Evolutionary conservation across 176 grass and related monocot species (phyloP).

Genomic region (Areca catechu): DNA sequence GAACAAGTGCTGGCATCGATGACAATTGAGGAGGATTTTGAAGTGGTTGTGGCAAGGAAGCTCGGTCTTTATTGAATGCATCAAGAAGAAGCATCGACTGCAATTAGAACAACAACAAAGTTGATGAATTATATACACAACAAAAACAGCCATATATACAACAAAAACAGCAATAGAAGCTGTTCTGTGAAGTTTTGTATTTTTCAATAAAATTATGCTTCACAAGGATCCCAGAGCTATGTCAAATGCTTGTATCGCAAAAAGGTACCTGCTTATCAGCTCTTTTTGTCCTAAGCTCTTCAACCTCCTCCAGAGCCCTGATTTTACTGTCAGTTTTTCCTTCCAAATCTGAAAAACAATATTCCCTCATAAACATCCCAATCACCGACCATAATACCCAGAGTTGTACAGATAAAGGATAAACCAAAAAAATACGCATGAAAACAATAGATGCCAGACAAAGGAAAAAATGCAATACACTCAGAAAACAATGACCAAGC

Average conservation of each 20-base stretch:
- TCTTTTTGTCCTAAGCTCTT: conserved; percentile 75
- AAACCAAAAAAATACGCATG: too few relatives aligned
- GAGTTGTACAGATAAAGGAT: too few relatives aligned
- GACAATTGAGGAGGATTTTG: conserved; percentile 39
- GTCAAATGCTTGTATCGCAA: neutral
- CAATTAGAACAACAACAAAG: conserved; percentile 22
- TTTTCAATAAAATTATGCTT: too few relatives aligned
- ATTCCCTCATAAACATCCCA: neutral
- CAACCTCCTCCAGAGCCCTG: conserved; percentile 54
- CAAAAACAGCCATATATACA: neutral
- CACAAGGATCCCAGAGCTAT: too few relatives aligned
- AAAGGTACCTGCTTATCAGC: conserved; percentile 78
- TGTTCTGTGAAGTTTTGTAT: too few relatives aligned
- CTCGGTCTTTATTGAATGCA: conserved; percentile 83
- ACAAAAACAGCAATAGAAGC: neutral
- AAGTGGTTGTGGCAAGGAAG: conserved; percentile 50
- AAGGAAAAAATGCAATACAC: too few relatives aligned
- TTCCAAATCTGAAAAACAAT: conserved; percentile 52
- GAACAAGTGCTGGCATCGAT: conserved; percentile 28
- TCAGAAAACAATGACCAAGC: too few relatives aligned
- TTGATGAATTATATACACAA: too few relatives aligned
- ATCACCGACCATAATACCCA: neutral
- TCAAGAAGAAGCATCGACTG: conserved; percentile 72
- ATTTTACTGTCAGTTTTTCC: conserved; percentile 83
- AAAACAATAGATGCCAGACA: too few relatives aligned